Percentiles rank a stretch among this genome's conserved stretches.
Evolutionary conservation across 2,329 filamentous ascomycete genomes (phyloP).

Genomic region (Pseudogymnoascus sp.): DNA sequence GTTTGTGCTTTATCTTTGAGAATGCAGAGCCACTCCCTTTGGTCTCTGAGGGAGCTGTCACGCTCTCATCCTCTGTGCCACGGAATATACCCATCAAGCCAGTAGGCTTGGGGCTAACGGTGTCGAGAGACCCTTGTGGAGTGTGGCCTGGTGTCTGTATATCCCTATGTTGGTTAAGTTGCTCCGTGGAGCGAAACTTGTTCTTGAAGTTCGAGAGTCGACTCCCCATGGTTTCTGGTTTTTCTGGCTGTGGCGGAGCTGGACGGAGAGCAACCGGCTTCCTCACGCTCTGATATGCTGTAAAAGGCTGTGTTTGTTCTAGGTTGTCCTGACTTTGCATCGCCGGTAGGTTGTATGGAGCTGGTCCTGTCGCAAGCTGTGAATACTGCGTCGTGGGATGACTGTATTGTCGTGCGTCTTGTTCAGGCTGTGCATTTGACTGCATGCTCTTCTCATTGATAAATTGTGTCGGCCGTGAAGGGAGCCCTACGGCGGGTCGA

Average conservation of each 20-base stretch:
- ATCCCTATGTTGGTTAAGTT: constrained; percentile 1
- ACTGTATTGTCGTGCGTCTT: not conserved
- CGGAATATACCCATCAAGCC: not conserved
- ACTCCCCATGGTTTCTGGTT: not conserved
- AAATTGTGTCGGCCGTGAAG: not conserved
- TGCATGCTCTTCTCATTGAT: not conserved
- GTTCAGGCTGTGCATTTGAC: not conserved
- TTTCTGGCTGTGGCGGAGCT: not conserved
- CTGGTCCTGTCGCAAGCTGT: not conserved
- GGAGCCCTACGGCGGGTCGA: not conserved
- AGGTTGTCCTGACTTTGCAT: not conserved
- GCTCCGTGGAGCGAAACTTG: constrained; percentile 4
- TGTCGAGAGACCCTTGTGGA: not conserved
- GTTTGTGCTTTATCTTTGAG: constrained; percentile 4
- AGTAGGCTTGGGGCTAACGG: not conserved
- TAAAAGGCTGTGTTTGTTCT: not conserved
- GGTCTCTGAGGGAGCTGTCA: not conserved
- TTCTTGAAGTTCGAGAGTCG: constrained; percentile 2
- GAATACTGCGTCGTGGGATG: not conserved
- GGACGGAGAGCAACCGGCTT: not conserved
- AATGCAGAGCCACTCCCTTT: not conserved
- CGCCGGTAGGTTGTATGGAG: not conserved
- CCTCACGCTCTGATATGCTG: not conserved
- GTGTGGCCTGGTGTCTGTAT: not conserved
- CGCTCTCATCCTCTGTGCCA: not conserved